phyloP scores from a whole-genome alignment of 2,329 filamentous ascomycete species.

The Thielaviopsis punctulata region DNA sequence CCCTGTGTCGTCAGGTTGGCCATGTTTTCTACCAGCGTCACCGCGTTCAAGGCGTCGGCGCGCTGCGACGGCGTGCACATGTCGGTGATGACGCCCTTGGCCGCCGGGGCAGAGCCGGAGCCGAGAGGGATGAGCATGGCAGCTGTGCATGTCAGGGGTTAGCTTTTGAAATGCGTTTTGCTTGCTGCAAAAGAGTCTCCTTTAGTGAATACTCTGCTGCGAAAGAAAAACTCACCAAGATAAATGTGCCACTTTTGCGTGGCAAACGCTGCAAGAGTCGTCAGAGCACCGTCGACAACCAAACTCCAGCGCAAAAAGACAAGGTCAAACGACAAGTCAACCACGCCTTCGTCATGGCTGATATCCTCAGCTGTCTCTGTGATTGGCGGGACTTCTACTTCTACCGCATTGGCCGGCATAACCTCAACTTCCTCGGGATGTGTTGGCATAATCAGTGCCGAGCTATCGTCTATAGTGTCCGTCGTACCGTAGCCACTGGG shows the following conservation, averaged over 20 bases:
- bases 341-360: slow-evolving; percentile 25
- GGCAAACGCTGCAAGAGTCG: slow-evolving; percentile 44
- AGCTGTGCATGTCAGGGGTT: slow-evolving; percentile 20
- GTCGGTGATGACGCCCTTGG: slow-evolving; percentile 56
- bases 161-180: too few species aligned
- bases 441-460: slow-evolving; percentile 20
- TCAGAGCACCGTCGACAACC: slow-evolving; percentile 46
- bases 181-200: not conserved
- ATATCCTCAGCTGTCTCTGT: slow-evolving; percentile 14
- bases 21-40: slow-evolving; percentile 54
- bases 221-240: slow-evolving; percentile 25
- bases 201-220: not conserved
- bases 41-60: slow-evolving; percentile 49
- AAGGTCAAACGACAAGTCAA: slow-evolving; percentile 41
- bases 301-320: slow-evolving; percentile 50
- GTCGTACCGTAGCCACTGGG: slow-evolving; percentile 4
- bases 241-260: slow-evolving; percentile 52
- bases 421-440: slow-evolving; percentile 26
- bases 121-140: slow-evolving; percentile 49
- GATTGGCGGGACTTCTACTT: slow-evolving; percentile 24
- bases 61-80: slow-evolving; percentile 47
- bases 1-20: slow-evolving; percentile 46
- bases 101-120: slow-evolving; percentile 50
- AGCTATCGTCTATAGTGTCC: slow-evolving; percentile 1
- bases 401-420: slow-evolving; percentile 25